A percentile compares a stretch with the other conserved stretches of the same genome.
These are phyloP conservation scores for Phytophthora niederhauseri DNA, from an alignment of 352 stramenopile species.

Conservation along the genomic window DNA sequence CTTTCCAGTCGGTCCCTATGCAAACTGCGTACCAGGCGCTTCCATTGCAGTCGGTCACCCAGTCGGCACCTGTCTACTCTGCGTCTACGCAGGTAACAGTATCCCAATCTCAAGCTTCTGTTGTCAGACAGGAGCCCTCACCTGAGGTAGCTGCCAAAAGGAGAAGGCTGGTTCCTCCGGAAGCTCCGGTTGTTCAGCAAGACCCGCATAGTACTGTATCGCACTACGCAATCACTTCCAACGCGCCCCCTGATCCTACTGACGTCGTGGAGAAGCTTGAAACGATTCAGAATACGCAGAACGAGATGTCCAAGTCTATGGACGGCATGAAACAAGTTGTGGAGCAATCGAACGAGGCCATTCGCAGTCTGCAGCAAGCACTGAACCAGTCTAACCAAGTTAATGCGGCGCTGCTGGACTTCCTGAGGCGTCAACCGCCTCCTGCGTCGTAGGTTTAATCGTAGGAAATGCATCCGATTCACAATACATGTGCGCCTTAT, in stretches of 20 bases:
- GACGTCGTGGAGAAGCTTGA: slow-evolving; percentile 21
- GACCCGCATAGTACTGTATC: not conserved
- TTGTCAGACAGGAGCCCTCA: not conserved
- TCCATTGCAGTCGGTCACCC: not conserved
- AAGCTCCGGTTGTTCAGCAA: not conserved
- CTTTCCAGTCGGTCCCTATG: slow-evolving; percentile 7
- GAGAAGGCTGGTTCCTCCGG: slow-evolving; percentile 8
- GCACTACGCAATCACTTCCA: not conserved
- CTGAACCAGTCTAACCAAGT: slow-evolving; percentile 37
- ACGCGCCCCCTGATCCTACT: not conserved
- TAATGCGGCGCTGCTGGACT: slow-evolving; percentile 33
- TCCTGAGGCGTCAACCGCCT: slow-evolving; percentile 21
- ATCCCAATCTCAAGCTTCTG: slow-evolving; percentile 8
- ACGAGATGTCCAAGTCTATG: slow-evolving; percentile 31
- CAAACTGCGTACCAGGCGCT: not conserved
- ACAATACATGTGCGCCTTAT: not conserved
- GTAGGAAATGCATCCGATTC: not conserved
- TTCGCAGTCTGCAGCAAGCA: slow-evolving; percentile 27
- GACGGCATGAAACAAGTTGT: slow-evolving; percentile 34
- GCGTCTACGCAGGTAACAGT: not conserved
- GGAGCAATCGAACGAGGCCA: slow-evolving; percentile 34
- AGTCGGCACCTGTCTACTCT: slow-evolving; percentile 1
- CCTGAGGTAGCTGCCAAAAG: slow-evolving; percentile 17
- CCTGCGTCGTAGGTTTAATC: slow-evolving; percentile 10
- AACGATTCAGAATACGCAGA: slow-evolving; percentile 28